Percentiles rank a stretch among this genome's conserved stretches.
These are phyloP conservation scores for Domatiomyces globalis DNA, from an alignment of 2,329 filamentous ascomycete species.

Conservation along the genomic window DNA sequence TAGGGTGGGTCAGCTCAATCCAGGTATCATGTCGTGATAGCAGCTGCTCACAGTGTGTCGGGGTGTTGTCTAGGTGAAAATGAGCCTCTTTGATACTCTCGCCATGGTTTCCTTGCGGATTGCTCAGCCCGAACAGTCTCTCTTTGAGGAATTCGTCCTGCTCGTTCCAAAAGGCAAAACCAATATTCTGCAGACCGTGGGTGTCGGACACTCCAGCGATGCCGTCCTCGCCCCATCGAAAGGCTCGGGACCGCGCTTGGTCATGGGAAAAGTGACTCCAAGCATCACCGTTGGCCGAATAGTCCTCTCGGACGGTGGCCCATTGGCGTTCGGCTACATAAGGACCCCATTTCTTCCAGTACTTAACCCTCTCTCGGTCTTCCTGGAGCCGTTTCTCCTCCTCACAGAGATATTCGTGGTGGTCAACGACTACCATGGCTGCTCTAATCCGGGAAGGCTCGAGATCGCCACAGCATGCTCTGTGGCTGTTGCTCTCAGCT, in stretches of 20 bases:
- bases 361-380: constrained; percentile 67
- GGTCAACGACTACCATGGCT: constrained; percentile 76
- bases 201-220: constrained; percentile 93
- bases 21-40: background rate
- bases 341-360: constrained; percentile 98
- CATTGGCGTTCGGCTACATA: constrained; percentile 91
- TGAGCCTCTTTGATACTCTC: constrained; percentile 95
- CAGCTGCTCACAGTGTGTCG: constrained; percentile 38
- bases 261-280: constrained; percentile 97
- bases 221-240: constrained; percentile 92
- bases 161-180: constrained; percentile 95
- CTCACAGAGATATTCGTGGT: constrained; percentile 71
- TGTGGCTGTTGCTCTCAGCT: background rate
- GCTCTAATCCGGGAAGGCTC: background rate
- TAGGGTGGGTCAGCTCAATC: constrained; percentile 7
- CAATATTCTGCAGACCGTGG: constrained; percentile 81
- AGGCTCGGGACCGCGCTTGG: constrained; percentile 73
- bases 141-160: constrained; percentile 93
- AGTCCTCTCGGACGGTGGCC: constrained; percentile 85
- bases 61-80: constrained; percentile 92
- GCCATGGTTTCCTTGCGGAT: constrained; percentile 92
- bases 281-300: constrained; percentile 76
- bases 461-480: background rate
- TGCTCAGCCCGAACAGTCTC: constrained; percentile 84
- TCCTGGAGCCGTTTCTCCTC: constrained; percentile 84